phyloP scores from a whole-genome alignment of 805 yeast genomes.

The Ogataea paradorogensis region DNA sequence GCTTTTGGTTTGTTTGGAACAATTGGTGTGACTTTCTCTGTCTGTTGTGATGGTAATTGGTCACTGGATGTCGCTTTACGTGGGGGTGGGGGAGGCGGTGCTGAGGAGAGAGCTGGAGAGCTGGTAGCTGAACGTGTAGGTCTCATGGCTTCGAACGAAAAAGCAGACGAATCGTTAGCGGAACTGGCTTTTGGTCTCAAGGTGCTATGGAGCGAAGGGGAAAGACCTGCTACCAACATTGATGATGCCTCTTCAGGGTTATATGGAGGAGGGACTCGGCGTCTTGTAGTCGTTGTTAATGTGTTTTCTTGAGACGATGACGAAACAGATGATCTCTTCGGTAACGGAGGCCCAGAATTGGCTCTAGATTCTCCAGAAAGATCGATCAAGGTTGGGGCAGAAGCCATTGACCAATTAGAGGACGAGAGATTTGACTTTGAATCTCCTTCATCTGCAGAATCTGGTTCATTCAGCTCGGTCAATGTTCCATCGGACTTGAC shows the following conservation, averaged over 20 bases:
- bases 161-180: slow-evolving; percentile 1
- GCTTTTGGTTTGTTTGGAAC: slow-evolving; percentile 33
- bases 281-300: slow-evolving; percentile 13
- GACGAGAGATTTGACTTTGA: slow-evolving; percentile 13
- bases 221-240: slow-evolving; percentile 25
- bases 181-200: slow-evolving; percentile 5
- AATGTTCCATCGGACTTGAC: slow-evolving; percentile 16
- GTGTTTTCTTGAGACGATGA: slow-evolving; percentile 11
- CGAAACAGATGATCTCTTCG: slow-evolving; percentile 14
- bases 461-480: slow-evolving; percentile 33
- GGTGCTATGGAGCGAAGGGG: slow-evolving; percentile 16
- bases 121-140: slow-evolving; percentile 31
- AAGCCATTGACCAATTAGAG: slow-evolving; percentile 21
- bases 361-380: slow-evolving; percentile 8
- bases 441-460: slow-evolving; percentile 11
- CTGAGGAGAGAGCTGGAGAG: slow-evolving; percentile 28
- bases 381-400: slow-evolving; percentile 27
- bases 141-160: slow-evolving; percentile 27
- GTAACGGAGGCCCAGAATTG: slow-evolving; percentile 16
- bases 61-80: slow-evolving; percentile 12
- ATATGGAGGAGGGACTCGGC: slow-evolving; percentile 26
- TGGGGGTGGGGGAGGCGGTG: slow-evolving; percentile 33
- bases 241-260: slow-evolving; percentile 19
- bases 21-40: slow-evolving; percentile 29
- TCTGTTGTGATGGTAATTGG: slow-evolving; percentile 5